Conservation (phyloP, 2,329 filamentous ascomycete genomes). For the Penicillium sp. region DNA sequence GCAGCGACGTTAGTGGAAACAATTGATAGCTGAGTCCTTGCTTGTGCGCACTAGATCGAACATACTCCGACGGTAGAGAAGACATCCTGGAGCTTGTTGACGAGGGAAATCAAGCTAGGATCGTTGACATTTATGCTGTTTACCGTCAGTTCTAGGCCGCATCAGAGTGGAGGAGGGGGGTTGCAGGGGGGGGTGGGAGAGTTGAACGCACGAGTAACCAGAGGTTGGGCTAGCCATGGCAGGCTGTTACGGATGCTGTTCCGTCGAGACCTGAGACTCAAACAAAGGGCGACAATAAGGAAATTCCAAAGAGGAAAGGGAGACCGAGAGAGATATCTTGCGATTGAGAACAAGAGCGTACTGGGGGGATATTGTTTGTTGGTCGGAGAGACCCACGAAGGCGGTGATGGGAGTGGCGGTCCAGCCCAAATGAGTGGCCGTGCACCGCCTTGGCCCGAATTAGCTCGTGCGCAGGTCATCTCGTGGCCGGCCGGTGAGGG, state of each 20-base stretch:
- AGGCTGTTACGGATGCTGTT: conserved; percentile 21
- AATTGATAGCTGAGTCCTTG: conserved; percentile 8
- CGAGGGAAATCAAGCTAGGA: conserved; percentile 67
- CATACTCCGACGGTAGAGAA: conserved; percentile 89
- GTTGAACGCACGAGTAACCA: conserved; percentile 40
- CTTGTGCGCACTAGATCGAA: conserved; percentile 17
- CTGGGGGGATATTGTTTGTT: conserved; percentile 16
- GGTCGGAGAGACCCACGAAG: conserved; percentile 13
- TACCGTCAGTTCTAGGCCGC: conserved; percentile 22
- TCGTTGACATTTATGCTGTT: conserved; percentile 66
- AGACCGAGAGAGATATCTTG: conserved; percentile 9
- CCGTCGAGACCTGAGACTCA: neutral
- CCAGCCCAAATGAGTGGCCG: conserved; percentile 5
- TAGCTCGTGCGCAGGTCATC: neutral
- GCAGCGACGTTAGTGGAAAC: conserved; percentile 24
- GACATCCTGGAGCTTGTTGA: conserved; percentile 99
- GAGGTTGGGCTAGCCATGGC: conserved; percentile 40
- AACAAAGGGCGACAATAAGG: conserved; percentile 3
- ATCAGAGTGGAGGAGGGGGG: conserved; percentile 24
- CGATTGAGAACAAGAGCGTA: conserved; percentile 12
- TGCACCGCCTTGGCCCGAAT: neutral
- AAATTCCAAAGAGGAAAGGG: conserved; percentile 10
- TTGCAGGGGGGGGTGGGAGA: conserved; percentile 17
- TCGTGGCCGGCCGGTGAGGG: neutral
- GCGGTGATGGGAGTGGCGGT: conserved; percentile 23